phyloP scores from a whole-genome alignment of 139 green algal species.

The Desmodesmus armatus region DNA sequence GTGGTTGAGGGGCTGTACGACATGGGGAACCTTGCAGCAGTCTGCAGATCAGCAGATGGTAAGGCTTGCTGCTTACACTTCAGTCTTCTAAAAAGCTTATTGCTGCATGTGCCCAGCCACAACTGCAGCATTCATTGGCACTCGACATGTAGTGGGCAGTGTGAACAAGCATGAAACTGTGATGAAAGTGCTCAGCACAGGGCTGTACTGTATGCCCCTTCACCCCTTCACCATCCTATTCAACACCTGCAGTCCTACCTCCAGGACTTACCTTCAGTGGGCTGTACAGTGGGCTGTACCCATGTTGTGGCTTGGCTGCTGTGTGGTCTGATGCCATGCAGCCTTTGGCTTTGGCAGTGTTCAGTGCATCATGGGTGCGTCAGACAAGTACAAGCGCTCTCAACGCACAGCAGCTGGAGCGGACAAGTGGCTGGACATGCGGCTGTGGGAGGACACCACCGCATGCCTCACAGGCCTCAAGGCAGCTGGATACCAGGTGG shows the following conservation, averaged over 20 bases:
- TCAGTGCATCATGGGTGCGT: slow-evolving; percentile 69
- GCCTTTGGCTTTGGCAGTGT: slow-evolving; percentile 76
- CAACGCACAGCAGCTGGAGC: slow-evolving; percentile 65
- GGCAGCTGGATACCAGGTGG: slow-evolving; percentile 69
- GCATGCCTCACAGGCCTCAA: slow-evolving; percentile 69
- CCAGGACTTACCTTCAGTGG: not conserved
- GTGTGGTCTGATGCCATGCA: slow-evolving; percentile 36
- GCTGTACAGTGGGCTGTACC: not conserved
- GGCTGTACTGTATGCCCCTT: no score
- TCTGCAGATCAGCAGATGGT: slow-evolving; percentile 80
- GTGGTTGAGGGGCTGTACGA: slow-evolving; percentile 76
- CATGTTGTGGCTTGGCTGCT: not conserved
- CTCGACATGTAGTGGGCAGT: no score
- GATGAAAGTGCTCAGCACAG: no score
- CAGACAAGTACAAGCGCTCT: slow-evolving; percentile 69
- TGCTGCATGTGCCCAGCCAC: not conserved
- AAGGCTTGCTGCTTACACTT: slow-evolving; percentile 26
- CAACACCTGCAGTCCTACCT: no score
- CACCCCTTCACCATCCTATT: no score
- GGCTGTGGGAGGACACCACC: slow-evolving; percentile 57
- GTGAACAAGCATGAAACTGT: no score
- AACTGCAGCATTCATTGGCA: not conserved
- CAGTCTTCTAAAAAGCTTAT: no score
- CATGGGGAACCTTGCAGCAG: slow-evolving; percentile 82
- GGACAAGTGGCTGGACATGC: slow-evolving; percentile 89